A percentile compares a stretch with the other conserved stretches of the same genome.
These are phyloP conservation scores for Xylaria intraflava DNA, from an alignment of 495 filamentous ascomycete species.

Conservation along the genomic window DNA sequence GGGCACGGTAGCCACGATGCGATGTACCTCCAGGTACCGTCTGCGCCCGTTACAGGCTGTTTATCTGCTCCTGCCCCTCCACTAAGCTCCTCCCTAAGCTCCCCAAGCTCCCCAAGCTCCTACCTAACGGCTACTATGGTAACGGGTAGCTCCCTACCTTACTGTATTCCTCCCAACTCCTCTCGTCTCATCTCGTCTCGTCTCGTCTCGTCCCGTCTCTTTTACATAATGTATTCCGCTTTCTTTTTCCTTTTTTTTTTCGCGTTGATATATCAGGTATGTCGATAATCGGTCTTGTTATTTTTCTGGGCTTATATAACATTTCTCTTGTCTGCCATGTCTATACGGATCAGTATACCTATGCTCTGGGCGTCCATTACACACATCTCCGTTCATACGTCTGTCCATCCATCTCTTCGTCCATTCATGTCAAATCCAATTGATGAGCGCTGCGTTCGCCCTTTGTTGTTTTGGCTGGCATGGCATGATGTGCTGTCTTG, in stretches of 20 bases:
- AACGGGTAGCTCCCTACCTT: too few relatives aligned
- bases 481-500: conserved; percentile 11
- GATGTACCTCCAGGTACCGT: neutral
- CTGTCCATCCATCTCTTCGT: neutral
- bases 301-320: neutral
- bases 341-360: neutral
- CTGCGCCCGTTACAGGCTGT: too few relatives aligned
- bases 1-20: neutral
- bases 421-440: neutral
- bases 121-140: too few relatives aligned
- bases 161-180: neutral
- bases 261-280: neutral
- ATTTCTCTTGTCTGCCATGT: neutral
- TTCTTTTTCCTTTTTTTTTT: neutral
- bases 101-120: too few relatives aligned
- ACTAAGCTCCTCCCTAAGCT: too few relatives aligned
- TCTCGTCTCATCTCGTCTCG: neutral
- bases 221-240: neutral
- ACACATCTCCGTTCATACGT: too few relatives aligned
- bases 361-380: too few relatives aligned
- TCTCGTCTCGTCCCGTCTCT: neutral
- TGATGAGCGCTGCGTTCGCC: neutral
- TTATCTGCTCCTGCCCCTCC: too few relatives aligned
- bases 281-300: neutral
- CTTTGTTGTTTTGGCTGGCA: neutral